Conservation (phyloP, 768 basidiomycete species). For the Gyrodon lividus region DNA sequence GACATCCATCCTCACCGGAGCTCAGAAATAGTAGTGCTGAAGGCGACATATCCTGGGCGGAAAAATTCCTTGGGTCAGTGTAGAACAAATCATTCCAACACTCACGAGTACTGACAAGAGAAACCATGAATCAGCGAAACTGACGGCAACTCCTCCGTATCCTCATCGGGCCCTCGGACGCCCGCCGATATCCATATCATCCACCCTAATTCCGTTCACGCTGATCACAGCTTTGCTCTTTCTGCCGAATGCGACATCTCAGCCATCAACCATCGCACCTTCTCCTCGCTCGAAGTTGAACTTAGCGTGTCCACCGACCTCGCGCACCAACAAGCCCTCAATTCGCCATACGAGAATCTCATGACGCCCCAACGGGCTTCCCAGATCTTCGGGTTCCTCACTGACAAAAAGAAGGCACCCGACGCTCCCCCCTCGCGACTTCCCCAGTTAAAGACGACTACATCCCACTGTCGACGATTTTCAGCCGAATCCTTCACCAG, state of each 20-base stretch:
- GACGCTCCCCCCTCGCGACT: constrained; percentile 35
- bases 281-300: constrained; percentile 78
- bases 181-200: constrained; percentile 43
- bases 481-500: constrained; percentile 24
- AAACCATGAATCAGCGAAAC: constrained; percentile 38
- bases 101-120: constrained; percentile 8
- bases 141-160: constrained; percentile 40
- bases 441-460: constrained; percentile 28
- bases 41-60: constrained; percentile 85
- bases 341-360: constrained; percentile 39
- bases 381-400: constrained; percentile 72
- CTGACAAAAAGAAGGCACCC: constrained; percentile 41
- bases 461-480: constrained; percentile 19
- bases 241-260: constrained; percentile 47
- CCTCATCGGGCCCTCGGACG: constrained; percentile 53
- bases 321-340: constrained; percentile 17
- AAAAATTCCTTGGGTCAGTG: constrained; percentile 65
- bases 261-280: constrained; percentile 36
- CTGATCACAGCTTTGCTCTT: constrained; percentile 37
- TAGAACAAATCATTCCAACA: background rate
- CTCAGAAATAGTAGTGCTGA: constrained; percentile 43
- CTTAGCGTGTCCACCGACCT: constrained; percentile 51
- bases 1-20: constrained; percentile 41
- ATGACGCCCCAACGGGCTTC: constrained; percentile 67
- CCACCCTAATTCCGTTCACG: constrained; percentile 39